These are phyloP conservation scores for Phytophthora lateralis DNA, from an alignment of 352 stramenopile species.

Conservation along the genomic window DNA sequence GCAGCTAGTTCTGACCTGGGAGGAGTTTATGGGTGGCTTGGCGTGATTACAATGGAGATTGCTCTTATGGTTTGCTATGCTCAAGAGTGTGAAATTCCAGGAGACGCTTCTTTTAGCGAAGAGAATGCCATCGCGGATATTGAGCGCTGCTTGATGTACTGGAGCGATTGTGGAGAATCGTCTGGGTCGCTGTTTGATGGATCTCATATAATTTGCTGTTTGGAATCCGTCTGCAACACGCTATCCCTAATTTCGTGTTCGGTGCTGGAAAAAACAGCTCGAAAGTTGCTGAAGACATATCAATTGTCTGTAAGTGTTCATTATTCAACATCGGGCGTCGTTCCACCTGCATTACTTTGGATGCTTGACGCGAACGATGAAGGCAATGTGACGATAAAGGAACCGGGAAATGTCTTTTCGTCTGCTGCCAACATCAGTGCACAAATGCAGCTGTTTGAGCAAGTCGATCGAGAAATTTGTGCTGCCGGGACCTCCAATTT, in stretches of 20 bases:
- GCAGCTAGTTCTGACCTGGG: constrained; percentile 42
- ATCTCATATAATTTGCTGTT: constrained; percentile 34
- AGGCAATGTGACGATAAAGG: background rate
- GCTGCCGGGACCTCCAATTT: constrained; percentile 21
- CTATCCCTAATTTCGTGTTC: constrained; percentile 62
- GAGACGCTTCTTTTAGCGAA: constrained; percentile 34
- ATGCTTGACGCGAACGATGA: constrained; percentile 24
- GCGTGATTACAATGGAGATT: constrained; percentile 65
- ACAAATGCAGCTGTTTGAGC: constrained; percentile 31
- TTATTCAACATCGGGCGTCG: constrained; percentile 3
- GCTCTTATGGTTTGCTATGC: constrained; percentile 44
- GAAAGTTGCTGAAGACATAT: constrained; percentile 42
- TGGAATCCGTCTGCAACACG: constrained; percentile 60
- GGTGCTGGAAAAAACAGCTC: constrained; percentile 42
- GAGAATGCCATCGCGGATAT: constrained; percentile 50
- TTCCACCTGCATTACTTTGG: constrained; percentile 30
- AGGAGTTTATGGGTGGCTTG: constrained; percentile 63
- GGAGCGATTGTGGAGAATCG: constrained; percentile 9
- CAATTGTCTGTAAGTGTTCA: constrained; percentile 6
- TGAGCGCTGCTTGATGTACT: constrained; percentile 49
- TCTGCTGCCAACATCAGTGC: background rate
- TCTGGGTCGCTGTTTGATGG: constrained; percentile 44
- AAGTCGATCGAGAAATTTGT: constrained; percentile 44
- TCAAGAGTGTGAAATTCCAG: background rate
- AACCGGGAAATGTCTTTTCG: constrained; percentile 1